phyloP scores from a whole-genome alignment of 2,329 filamentous ascomycete species.

The Drechslera avenae region DNA sequence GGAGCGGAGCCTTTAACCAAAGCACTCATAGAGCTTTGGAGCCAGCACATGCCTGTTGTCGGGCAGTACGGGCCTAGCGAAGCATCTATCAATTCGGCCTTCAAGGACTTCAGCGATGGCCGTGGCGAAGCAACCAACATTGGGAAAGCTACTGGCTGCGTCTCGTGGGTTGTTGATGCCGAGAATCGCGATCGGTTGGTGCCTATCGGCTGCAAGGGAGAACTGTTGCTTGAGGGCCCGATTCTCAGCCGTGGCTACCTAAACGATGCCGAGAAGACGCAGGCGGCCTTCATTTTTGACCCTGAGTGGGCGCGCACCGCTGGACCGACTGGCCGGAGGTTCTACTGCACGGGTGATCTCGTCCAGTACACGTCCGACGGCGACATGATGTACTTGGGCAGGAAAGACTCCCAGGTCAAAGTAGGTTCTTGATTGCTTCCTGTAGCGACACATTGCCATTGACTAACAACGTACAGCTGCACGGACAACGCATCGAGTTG shows the following conservation, averaged over 20 bases:
- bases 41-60: slow-evolving; percentile 27
- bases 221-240: slow-evolving; percentile 44
- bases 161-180: slow-evolving; percentile 43
- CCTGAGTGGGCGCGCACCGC: slow-evolving; percentile 34
- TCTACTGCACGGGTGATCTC: slow-evolving; percentile 45
- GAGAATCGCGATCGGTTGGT: slow-evolving; percentile 39
- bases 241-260: slow-evolving; percentile 44
- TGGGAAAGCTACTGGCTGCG: slow-evolving; percentile 36
- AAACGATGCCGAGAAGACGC: slow-evolving; percentile 39
- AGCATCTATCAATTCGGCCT: slow-evolving; percentile 41
- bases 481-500: slow-evolving; percentile 54
- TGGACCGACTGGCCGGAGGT: slow-evolving; percentile 24
- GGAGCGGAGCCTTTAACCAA: slow-evolving; percentile 53
- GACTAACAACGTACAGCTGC: slow-evolving; percentile 44
- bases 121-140: slow-evolving; percentile 42
- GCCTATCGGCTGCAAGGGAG: slow-evolving; percentile 43
- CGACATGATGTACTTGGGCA: slow-evolving; percentile 44
- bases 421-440: slow-evolving; percentile 11
- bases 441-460: slow-evolving; percentile 23
- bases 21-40: slow-evolving; percentile 37
- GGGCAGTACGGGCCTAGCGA: slow-evolving; percentile 43
- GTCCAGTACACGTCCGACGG: slow-evolving; percentile 41
- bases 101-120: slow-evolving; percentile 36
- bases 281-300: slow-evolving; percentile 35
- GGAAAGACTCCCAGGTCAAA: slow-evolving; percentile 46